Evolutionary conservation across 2,329 filamentous ascomycete genomes (phyloP).

Genomic region (Chaetomium sp.): DNA sequence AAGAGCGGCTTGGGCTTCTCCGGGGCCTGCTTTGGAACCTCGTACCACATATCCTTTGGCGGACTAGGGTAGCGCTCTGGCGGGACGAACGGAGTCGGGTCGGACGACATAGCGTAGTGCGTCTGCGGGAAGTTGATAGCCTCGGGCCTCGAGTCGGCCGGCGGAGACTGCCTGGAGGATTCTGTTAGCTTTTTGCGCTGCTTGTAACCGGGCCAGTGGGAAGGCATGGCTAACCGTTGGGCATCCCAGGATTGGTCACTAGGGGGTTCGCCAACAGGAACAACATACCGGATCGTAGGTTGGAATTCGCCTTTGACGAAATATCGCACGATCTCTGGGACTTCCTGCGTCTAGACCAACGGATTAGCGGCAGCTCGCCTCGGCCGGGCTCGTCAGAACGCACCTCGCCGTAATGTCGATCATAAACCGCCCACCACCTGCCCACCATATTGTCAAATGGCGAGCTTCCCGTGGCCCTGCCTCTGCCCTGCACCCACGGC

Average conservation of each 20-base stretch:
- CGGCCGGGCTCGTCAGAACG: conserved; percentile 32
- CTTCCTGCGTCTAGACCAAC: conserved; percentile 24
- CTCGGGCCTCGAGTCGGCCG: conserved; percentile 73
- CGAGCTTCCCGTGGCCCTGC: conserved; percentile 54
- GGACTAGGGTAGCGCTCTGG: conserved; percentile 79
- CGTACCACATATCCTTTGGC: conserved; percentile 85
- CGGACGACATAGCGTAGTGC: conserved; percentile 81
- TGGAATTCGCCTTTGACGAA: conserved; percentile 58
- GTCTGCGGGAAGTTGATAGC: conserved; percentile 78
- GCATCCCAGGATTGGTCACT: conserved; percentile 52
- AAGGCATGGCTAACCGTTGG: conserved; percentile 44
- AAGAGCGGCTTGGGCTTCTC: conserved; percentile 72
- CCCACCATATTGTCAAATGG: conserved; percentile 83
- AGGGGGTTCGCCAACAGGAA: conserved; percentile 42
- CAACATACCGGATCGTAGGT: conserved; percentile 38
- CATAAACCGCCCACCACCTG: conserved; percentile 94
- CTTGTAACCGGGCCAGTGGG: not conserved
- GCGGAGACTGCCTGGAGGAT: conserved; percentile 60
- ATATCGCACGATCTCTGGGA: conserved; percentile 51
- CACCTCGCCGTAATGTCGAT: conserved; percentile 74
- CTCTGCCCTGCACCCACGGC: conserved; percentile 75
- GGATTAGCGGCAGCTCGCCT: conserved; percentile 14
- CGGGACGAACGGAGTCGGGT: conserved; percentile 73
- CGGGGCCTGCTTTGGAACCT: conserved; percentile 69
- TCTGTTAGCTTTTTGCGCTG: conserved; percentile 29